phyloP scores from a whole-genome alignment of 164 flowering plant species.

The Sedum album region DNA sequence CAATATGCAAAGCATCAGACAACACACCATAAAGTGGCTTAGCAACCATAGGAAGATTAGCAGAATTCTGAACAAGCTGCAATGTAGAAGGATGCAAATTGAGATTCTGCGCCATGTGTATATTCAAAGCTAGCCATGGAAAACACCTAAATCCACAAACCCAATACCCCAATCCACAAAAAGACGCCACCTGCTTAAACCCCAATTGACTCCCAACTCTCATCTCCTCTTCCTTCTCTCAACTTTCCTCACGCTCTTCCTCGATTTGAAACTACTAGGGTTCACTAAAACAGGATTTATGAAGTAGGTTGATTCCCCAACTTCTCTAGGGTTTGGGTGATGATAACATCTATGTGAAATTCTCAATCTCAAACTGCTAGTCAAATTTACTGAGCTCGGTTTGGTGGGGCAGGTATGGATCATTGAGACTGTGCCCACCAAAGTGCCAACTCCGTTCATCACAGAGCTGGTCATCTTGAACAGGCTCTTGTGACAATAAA shows the following conservation, averaged over 20 bases:
- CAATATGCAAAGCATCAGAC: slow-evolving; percentile 78
- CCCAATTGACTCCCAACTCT: slow-evolving; percentile 20
- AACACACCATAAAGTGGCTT: slow-evolving; percentile 83
- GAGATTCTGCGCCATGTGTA: slow-evolving; percentile 61
- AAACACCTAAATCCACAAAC: slow-evolving; percentile 87
- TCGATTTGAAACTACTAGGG: not conserved
- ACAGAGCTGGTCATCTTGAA: not conserved
- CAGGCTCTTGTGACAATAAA: not conserved
- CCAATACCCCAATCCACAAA: slow-evolving; percentile 90
- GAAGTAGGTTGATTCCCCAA: not conserved
- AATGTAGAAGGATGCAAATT: slow-evolving; percentile 56
- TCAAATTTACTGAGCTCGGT: not conserved
- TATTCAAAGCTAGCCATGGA: slow-evolving; percentile 87
- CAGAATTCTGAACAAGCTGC: slow-evolving; percentile 73
- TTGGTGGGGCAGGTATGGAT: too few relatives aligned
- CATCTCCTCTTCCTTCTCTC: not conserved
- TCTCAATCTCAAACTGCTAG: not conserved
- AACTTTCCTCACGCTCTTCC: not conserved
- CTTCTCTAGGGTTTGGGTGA: not conserved
- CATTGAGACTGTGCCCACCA: not conserved
- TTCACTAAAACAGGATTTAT: not conserved
- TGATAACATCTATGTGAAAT: not conserved
- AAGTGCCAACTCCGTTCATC: not conserved
- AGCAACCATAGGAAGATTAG: slow-evolving; percentile 85
- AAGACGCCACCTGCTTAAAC: slow-evolving; percentile 30